These are phyloP conservation scores for Austroboletus eburneus DNA, from an alignment of 768 basidiomycete species.

Conservation along the genomic window DNA sequence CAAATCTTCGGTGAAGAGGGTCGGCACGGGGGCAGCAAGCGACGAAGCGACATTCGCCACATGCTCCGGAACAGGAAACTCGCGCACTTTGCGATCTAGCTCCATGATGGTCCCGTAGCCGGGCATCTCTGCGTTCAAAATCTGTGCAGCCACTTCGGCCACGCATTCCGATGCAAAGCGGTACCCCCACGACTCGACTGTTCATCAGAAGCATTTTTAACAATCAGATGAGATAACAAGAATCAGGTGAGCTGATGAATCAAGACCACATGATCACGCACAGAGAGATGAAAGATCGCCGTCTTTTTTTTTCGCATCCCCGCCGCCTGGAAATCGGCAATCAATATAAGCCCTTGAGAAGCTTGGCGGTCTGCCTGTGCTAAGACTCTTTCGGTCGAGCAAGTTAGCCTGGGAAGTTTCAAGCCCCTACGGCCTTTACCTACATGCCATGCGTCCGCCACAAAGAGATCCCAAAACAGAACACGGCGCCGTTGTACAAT, in stretches of 20 bases:
- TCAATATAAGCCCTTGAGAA: conserved; percentile 66
- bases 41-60: conserved; percentile 38
- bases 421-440: conserved; percentile 9
- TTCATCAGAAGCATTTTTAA: neutral
- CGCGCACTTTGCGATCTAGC: conserved; percentile 62
- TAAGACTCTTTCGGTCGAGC: conserved; percentile 47
- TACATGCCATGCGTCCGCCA: conserved; percentile 68
- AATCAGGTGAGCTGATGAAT: neutral
- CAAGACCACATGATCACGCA: conserved; percentile 15
- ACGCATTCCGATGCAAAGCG: conserved; percentile 65
- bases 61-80: conserved; percentile 53
- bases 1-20: conserved; percentile 11
- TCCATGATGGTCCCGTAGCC: conserved; percentile 63
- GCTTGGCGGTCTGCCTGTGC: conserved; percentile 66
- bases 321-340: conserved; percentile 50
- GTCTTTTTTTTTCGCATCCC: conserved; percentile 11
- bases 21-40: conserved; percentile 19
- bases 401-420: conserved; percentile 9
- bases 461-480: conserved; percentile 76
- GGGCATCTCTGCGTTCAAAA: conserved; percentile 61
- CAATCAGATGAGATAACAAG: no score
- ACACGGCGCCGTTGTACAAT: conserved; percentile 62
- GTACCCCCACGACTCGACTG: conserved; percentile 59
- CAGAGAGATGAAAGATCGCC: conserved; percentile 23
- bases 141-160: conserved; percentile 57